Base-by-base conservation (phyloP, 352 stramenopile genomes). In the Thraustochytrium sp. region DNA sequence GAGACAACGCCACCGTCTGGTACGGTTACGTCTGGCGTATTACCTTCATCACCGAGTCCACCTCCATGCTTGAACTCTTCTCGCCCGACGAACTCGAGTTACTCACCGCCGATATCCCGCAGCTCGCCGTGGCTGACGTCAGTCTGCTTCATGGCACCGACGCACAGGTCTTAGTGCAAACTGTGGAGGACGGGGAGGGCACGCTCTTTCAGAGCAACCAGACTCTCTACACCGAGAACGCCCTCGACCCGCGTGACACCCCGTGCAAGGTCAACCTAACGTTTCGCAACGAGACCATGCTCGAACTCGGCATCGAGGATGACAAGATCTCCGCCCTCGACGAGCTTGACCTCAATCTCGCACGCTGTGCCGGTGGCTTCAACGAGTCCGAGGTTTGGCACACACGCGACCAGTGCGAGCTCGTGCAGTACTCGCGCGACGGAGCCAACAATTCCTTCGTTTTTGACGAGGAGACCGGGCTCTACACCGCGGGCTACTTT, bases 341-440 rank as follows among this genome's bases (percentile, higher is more conserved):
- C 36, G 74, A 82, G 46, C 55, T 82, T 9, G 74, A 82, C 40
- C 51, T 51, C 34, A 82, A 82, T 51, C 78, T 82, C 11, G 11
- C n/a, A 9, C 74, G 74, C 31, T 82, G 74, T 26, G 51, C 74
- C 1, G 55, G 53, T 11, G 74, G 74, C 37, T 18, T 82, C 51
- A 61, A 75, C n/a, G 23, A 9, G 3, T 40, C 23, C 54, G 36
- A 82, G n/a, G 61, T 73, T 23, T 82, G 74, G 74, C 38, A 82
- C 37, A 29, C 13, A 0, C 18, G 23, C 26, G 55, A n/a, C n/a
- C 1, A 73, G 51, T 82, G 74, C 46, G n/a, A 61, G 40, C 56
- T 42, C 21, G 74, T 82, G 11, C 38, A 42, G 36, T 82, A 40
- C 42, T 55, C 51, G 3, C 37, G 18, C 29, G 37, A 51, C 42